Conservation (phyloP, 306 rosid species). For the Mucuna pruriens region DNA sequence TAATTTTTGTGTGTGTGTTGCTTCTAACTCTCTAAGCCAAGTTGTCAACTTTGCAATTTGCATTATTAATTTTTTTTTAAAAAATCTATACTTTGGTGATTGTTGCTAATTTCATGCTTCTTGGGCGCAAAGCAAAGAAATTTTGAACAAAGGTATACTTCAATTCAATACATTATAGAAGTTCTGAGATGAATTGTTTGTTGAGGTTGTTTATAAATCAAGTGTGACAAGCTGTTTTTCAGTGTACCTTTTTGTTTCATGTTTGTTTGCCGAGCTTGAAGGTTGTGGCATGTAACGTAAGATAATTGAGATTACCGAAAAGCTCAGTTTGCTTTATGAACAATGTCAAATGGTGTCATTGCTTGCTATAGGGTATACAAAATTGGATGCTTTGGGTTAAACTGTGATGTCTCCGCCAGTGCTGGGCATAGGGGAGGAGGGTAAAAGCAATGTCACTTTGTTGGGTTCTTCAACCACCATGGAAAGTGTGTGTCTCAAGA, state of each 20-base stretch:
- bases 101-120: constrained; percentile 32
- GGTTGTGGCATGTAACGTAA: neutral
- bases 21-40: constrained; percentile 5
- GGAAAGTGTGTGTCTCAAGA: constrained; percentile 52
- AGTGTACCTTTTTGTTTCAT: constrained; percentile 19
- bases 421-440: constrained; percentile 67
- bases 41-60: constrained; percentile 33
- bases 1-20: neutral
- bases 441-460: constrained; percentile 63
- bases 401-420: constrained; percentile 68
- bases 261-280: constrained; percentile 18
- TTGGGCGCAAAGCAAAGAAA: constrained; percentile 25
- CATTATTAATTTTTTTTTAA: neutral
- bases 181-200: constrained; percentile 28
- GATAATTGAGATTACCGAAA: neutral
- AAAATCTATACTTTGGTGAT: neutral
- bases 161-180: constrained; percentile 24
- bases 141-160: constrained; percentile 37
- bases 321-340: constrained; percentile 2
- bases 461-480: constrained; percentile 63
- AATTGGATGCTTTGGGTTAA: constrained; percentile 39
- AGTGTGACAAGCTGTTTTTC: constrained; percentile 35
- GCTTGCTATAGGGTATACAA: constrained; percentile 47
- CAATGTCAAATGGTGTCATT: constrained; percentile 29
- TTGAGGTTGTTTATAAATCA: constrained; percentile 31